phyloP scores from a whole-genome alignment of 2,329 filamentous ascomycete genomes.

The Fusarium praegraminearum region DNA sequence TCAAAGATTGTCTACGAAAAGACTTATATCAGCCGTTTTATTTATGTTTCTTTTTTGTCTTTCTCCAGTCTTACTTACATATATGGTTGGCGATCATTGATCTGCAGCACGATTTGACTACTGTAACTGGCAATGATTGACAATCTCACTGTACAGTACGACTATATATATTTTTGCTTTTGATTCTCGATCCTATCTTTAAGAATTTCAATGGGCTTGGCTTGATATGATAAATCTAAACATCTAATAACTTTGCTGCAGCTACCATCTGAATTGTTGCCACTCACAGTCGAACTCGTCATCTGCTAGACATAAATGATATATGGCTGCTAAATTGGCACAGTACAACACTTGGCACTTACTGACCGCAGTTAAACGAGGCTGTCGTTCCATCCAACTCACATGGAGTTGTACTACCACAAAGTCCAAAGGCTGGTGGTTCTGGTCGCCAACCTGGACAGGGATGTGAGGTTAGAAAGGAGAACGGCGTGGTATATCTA shows the following conservation, averaged over 20 bases:
- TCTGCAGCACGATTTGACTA: conserved; percentile 29
- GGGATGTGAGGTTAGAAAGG: neutral
- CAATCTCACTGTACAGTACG: neutral
- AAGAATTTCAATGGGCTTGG: neutral
- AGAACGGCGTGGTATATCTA: conserved; percentile 2
- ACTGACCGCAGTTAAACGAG: conserved; percentile 2
- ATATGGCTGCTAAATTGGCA: neutral
- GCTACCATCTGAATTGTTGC: neutral
- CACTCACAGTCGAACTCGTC: neutral
- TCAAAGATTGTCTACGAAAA: neutral
- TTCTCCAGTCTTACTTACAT: conserved; percentile 1
- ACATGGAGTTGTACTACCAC: neutral
- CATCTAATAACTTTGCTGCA: neutral
- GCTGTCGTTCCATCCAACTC: conserved; percentile 9
- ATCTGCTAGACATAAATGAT: neutral
- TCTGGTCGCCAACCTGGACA: neutral
- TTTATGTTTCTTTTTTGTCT: neutral
- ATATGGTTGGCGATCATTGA: conserved; percentile 27
- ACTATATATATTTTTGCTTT: conserved; percentile 9
- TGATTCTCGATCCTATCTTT: neutral
- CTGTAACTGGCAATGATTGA: conserved; percentile 11
- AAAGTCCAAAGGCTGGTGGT: neutral
- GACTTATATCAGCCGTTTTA: conserved; percentile 1
- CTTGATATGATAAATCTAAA: neutral
- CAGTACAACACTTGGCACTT: neutral